Percentiles rank a stretch among this genome's conserved stretches.
Conservation (phyloP, 1,284 basidiomycete genomes). For the Xanthoconium separans region DNA sequence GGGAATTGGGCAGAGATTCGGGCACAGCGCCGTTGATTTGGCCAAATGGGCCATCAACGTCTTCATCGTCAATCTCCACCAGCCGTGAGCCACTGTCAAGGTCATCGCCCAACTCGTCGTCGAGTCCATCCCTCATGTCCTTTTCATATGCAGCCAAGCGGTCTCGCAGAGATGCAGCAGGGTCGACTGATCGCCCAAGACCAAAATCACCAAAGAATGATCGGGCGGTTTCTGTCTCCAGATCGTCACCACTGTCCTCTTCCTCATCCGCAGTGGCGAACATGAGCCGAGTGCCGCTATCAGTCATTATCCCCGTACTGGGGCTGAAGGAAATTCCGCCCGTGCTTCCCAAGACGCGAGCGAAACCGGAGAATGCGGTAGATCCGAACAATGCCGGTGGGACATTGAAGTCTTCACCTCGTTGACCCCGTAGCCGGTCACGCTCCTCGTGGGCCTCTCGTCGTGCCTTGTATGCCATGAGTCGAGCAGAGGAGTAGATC, state of each 20-base stretch:
- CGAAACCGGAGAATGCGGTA: slow-evolving; percentile 38
- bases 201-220: slow-evolving; percentile 51
- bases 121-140: slow-evolving; percentile 35
- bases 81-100: slow-evolving; percentile 20
- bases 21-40: slow-evolving; percentile 28
- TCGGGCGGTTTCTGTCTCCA: slow-evolving; percentile 35
- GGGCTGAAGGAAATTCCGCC: slow-evolving; percentile 61
- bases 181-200: slow-evolving; percentile 42
- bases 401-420: slow-evolving; percentile 27
- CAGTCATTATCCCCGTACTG: slow-evolving; percentile 47
- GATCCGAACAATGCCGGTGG: slow-evolving; percentile 28
- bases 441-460: slow-evolving; percentile 54
- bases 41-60: slow-evolving; percentile 33
- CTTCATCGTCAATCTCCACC: slow-evolving; percentile 31
- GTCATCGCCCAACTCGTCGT: slow-evolving; percentile 29
- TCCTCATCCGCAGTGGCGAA: slow-evolving; percentile 58
- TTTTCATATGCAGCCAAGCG: slow-evolving; percentile 62
- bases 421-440: slow-evolving; percentile 49
- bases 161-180: slow-evolving; percentile 55
- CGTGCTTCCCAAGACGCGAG: slow-evolving; percentile 46
- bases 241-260: slow-evolving; percentile 53
- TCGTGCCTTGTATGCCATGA: slow-evolving; percentile 59
- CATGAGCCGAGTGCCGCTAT: slow-evolving; percentile 49
- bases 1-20: slow-evolving; percentile 9
- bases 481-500: slow-evolving; percentile 62